phyloP scores from a whole-genome alignment of 192 early-diverging fungal species.

The Gryganskiella cystojenkinii region DNA sequence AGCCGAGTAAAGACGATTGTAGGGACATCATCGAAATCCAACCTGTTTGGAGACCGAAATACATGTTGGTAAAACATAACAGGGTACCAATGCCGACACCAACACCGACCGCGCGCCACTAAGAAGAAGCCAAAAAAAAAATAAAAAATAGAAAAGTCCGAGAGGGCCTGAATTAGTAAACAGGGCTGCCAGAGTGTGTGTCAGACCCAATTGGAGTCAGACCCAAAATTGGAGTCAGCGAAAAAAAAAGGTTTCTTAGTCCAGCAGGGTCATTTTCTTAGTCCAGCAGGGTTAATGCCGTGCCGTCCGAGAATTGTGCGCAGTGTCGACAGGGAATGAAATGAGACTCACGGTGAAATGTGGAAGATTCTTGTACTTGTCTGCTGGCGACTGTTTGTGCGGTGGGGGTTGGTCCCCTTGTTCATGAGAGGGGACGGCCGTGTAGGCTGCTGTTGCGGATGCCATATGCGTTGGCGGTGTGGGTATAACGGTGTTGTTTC shows the following conservation, averaged over 20 bases:
- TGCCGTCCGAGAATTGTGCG: not conserved
- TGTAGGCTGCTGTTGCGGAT: slow-evolving; percentile 25
- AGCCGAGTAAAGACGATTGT: slow-evolving; percentile 78
- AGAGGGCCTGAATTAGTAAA: too few relatives aligned
- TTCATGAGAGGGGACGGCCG: slow-evolving; percentile 33
- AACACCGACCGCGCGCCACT: slow-evolving; percentile 65
- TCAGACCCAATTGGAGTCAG: too few relatives aligned
- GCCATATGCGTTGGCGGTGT: not conserved
- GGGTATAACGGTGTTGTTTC: not conserved
- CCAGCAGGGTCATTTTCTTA: too few relatives aligned
- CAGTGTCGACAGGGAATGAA: not conserved
- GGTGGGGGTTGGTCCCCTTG: not conserved
- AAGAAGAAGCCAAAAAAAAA: not conserved
- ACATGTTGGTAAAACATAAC: slow-evolving; percentile 88
- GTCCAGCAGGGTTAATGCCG: too few relatives aligned
- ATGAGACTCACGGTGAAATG: slow-evolving; percentile 40
- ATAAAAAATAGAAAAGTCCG: not conserved
- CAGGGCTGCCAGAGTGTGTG: too few relatives aligned
- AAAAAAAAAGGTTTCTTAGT: too few relatives aligned
- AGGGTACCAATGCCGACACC: slow-evolving; percentile 76
- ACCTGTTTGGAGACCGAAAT: slow-evolving; percentile 86
- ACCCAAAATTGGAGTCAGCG: too few relatives aligned
- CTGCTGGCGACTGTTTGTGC: not conserved
- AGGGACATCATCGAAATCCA: slow-evolving; percentile 87
- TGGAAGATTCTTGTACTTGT: slow-evolving; percentile 23